Base-by-base conservation (phyloP, 225 moss, liverwort and hornwort genomes). In the Neckera pumila region DNA sequence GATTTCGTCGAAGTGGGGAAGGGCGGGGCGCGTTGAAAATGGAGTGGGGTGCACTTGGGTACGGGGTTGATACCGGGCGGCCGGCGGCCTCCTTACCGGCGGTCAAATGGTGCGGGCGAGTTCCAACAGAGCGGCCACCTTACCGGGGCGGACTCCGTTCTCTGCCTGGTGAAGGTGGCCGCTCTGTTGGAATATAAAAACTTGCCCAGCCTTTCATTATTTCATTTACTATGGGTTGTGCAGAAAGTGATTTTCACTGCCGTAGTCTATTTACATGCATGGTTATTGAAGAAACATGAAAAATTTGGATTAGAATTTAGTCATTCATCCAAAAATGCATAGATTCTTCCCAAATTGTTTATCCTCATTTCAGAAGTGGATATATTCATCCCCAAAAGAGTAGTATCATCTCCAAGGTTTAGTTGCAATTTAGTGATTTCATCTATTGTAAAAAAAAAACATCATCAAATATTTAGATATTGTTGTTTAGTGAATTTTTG, bases 401-500 rank as follows among this genome's bases (percentile, higher is more conserved):
- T 33, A 2, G 4, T 49, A 19, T 20, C 20, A 51, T 75, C n/a
- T 2, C 13, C 53, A 53, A 53, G 53, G 53, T 17, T 17, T 53
- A 53, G 53, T 53, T 17, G 53, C 21, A 51, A 49, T 31, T 49
- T 31, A 18, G 7, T 49, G 8, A 51, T 7, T 76, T 51, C 5
- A 33, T 53, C 8, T 51, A 5, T 75, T 75, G 18, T 1, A 2
- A 34, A 51, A 33, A 21, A 2, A 76, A 1, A 33, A 1, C 17
- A 13, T 34, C 13, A 76, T 51, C 51, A 76, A 76, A 76, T 34
- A 13, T 34, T 49, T 49, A 3, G 1, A 5, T 49, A 4, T 13
- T 33, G 5, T 21, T 20, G 12, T 34, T 74, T 51, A 8, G 5
- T 0, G 2, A 0, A 19, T 49, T 51, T 49, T 49, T 12, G 20